phyloP scores from a whole-genome alignment of 2,329 filamentous ascomycete genomes.

The Colletotrichum lini region DNA sequence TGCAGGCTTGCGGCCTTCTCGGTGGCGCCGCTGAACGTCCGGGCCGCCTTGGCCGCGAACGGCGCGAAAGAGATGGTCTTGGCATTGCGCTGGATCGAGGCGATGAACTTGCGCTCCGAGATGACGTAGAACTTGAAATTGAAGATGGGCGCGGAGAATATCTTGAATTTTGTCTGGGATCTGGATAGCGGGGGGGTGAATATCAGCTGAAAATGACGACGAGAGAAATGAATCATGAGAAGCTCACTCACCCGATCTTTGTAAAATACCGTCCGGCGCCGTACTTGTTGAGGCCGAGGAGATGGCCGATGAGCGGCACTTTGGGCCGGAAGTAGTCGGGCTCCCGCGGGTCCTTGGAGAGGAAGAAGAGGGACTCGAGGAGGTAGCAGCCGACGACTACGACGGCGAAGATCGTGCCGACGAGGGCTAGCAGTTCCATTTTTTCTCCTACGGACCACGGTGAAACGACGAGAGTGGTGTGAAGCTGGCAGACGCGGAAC shows the following conservation, averaged over 20 bases:
- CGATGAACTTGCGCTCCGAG: conserved; percentile 11
- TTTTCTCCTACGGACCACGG: neutral
- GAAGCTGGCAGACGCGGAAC: neutral
- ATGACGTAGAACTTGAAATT: conserved; percentile 23
- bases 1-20: neutral
- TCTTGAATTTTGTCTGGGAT: neutral
- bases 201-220: fast-evolving
- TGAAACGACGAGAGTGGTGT: neutral
- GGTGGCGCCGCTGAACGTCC: conserved; percentile 1
- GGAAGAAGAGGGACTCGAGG: conserved; percentile 12
- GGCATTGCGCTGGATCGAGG: conserved; percentile 24
- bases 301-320: conserved; percentile 31
- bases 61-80: conserved; percentile 18
- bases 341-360: conserved; percentile 9
- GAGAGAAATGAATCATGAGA: too few species aligned
- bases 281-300: conserved; percentile 21
- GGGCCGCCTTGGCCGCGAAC: conserved; percentile 17
- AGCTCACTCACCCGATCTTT: conserved; percentile 9
- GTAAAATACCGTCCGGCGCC: conserved; percentile 15
- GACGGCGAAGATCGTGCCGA: conserved; percentile 8
- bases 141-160: conserved; percentile 13
- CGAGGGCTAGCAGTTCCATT: conserved; percentile 8
- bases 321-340: conserved; percentile 12
- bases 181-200: neutral
- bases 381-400: conserved; percentile 14